These are phyloP conservation scores for Lathyrus tuberosus DNA, from an alignment of 306 rosid genomes.

Conservation along the genomic window DNA sequence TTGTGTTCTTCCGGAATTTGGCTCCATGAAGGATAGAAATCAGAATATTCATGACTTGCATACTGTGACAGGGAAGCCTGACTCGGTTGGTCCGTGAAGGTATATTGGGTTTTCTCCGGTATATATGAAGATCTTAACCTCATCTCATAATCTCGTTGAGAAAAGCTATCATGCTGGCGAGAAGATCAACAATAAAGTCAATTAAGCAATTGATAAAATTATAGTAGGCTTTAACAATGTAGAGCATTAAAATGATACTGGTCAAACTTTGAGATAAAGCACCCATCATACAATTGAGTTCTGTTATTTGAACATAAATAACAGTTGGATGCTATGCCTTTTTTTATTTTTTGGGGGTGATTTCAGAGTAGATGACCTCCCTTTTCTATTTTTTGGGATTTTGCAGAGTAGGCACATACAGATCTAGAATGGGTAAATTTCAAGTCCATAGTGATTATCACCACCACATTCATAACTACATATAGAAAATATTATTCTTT, in stretches of 20 bases:
- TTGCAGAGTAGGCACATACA: neutral
- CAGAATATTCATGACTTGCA: slow-evolving; percentile 41
- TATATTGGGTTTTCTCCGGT: slow-evolving; percentile 40
- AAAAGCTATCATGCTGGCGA: slow-evolving; percentile 38
- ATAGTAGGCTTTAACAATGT: neutral
- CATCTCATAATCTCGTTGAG: slow-evolving; percentile 39
- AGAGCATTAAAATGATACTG: slow-evolving; percentile 17
- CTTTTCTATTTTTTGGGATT: neutral
- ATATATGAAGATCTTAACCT: slow-evolving; percentile 39
- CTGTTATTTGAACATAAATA: too few relatives aligned
- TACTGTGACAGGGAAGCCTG: slow-evolving; percentile 40
- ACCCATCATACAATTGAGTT: neutral
- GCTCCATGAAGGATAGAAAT: slow-evolving; percentile 37
- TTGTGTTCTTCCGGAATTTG: slow-evolving; percentile 40
- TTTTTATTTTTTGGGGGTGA: neutral
- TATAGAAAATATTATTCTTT: slow-evolving; percentile 7
- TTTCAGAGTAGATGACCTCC: neutral
- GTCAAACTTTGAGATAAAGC: neutral
- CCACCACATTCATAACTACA: slow-evolving; percentile 16
- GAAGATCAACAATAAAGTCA: slow-evolving; percentile 24
- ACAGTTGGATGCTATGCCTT: slow-evolving; percentile 9
- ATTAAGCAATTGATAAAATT: neutral
- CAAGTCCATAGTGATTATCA: neutral
- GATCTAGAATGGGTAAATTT: slow-evolving; percentile 12
- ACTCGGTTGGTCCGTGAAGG: slow-evolving; percentile 39